Conservation (phyloP, 768 basidiomycete genomes). For the Serpula lacrymans region DNA sequence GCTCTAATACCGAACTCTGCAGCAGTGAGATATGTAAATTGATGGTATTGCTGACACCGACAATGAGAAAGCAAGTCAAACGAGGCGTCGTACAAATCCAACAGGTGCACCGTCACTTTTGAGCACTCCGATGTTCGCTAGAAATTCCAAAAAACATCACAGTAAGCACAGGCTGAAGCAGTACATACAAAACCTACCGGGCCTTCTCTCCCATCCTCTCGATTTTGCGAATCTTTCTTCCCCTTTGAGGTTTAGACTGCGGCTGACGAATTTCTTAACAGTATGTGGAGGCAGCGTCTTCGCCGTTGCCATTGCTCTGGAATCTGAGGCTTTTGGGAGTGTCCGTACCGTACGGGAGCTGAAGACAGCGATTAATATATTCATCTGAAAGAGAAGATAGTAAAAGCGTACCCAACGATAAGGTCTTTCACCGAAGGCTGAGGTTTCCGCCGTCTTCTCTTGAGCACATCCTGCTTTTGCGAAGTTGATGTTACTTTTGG, state of each 20-base stretch:
- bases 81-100: conserved; percentile 52
- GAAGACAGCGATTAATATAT: conserved; percentile 6
- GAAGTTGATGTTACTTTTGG: conserved; percentile 19
- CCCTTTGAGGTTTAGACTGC: conserved; percentile 47
- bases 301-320: conserved; percentile 32
- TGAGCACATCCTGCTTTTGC: conserved; percentile 17
- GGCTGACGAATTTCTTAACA: conserved; percentile 49
- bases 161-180: neutral
- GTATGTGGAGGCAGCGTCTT: conserved; percentile 46
- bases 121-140: conserved; percentile 58
- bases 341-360: conserved; percentile 56
- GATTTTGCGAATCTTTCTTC: conserved; percentile 30
- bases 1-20: too few species aligned
- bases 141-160: neutral
- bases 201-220: conserved; percentile 54
- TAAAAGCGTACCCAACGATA: conserved; percentile 46
- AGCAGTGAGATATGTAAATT: too few species aligned
- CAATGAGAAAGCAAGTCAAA: too few species aligned
- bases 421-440: conserved; percentile 43
- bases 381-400: neutral
- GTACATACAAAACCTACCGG: conserved; percentile 40
- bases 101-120: conserved; percentile 51
- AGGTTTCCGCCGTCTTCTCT: conserved; percentile 31
- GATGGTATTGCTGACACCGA: too few species aligned
- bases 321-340: conserved; percentile 29